phyloP scores from a whole-genome alignment of 345 rosid species.

The Euphorbia peplus region DNA sequence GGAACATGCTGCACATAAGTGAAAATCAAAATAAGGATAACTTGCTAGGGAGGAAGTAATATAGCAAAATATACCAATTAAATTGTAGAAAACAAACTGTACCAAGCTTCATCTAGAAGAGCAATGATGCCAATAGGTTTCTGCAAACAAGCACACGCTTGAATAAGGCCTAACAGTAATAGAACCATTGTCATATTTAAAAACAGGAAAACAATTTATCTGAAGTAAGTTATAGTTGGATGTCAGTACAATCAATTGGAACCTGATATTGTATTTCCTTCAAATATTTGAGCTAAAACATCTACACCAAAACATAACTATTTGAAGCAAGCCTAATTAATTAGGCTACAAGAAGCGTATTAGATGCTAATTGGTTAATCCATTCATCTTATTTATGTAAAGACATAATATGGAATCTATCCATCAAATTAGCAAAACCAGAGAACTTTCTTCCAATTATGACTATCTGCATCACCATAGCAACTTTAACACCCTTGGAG shows the following conservation, averaged over 20 bases:
- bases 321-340: not conserved
- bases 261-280: not conserved
- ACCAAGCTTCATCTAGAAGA: slow-evolving; percentile 99
- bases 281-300: not conserved
- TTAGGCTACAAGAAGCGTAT: not conserved
- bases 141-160: slow-evolving; percentile 46
- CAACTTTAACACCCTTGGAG: not conserved
- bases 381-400: not conserved
- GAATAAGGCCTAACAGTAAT: slow-evolving; percentile 17
- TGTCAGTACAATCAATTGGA: not conserved
- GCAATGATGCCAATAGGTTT: slow-evolving; percentile 96
- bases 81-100: slow-evolving; percentile 36
- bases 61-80: slow-evolving; percentile 31
- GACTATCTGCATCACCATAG: not conserved
- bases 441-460: not conserved
- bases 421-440: not conserved
- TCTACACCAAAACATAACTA: not conserved
- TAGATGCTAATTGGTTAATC: not conserved
- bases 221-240: not conserved
- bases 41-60: slow-evolving; percentile 27
- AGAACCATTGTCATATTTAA: slow-evolving; percentile 18
- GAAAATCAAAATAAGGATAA: slow-evolving; percentile 51
- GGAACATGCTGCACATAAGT: slow-evolving; percentile 84
- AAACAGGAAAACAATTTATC: slow-evolving; percentile 5
- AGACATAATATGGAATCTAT: not conserved